Evolutionary conservation across 495 filamentous ascomycete species (phyloP), one percentile per base, ranked within the genome.

Genomic region (Penicillium riverlandense): DNA sequence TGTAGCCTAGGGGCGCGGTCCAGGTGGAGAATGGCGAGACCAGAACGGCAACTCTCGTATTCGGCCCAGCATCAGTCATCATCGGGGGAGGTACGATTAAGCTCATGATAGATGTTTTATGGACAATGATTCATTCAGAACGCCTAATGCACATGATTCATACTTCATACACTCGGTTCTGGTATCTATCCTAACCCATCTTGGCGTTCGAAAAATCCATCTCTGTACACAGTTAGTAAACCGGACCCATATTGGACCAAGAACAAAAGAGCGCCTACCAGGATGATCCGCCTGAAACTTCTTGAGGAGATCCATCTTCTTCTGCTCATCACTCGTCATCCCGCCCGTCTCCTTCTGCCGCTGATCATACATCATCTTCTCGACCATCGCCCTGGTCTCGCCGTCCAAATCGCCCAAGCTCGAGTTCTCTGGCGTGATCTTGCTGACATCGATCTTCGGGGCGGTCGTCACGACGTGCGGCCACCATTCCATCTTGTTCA

Each of bases 341-440:
- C 82, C 78, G 7, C 92, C 92, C 67, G 78, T 73, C 75, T 96
- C 92, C 80, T 97, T 97, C 76, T 96, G 90, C 37, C 86, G 74
- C 77, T 98, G 92, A 70, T 98, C 92, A 54, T 76, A 98, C 92
- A 98, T 98, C 92, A 98, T 97, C 78, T 98, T 98, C 82, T 98
- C 92, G 35, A 98, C 92, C 91, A 98, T 96, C n/a, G 79, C 74
- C 47, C 92, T 77, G 48, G 92, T 98, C 78, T 95, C 87, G 40
- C 94, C 91, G 59, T 98, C 94, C 45, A 98, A 70, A 67, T 98
- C 92, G 45, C 84, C 77, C 53, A 98, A 69, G 59, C 85, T 92
- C 50, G 80, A 86, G 61, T 86, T 90, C 71, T 98, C 92, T 13
- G 92, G 92, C 59, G 80, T 79, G 69, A 98, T 96, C 74, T 95